Base-by-base conservation (phyloP, 2,329 filamentous ascomycete species). In the Aspergillus pseudoterreus region DNA sequence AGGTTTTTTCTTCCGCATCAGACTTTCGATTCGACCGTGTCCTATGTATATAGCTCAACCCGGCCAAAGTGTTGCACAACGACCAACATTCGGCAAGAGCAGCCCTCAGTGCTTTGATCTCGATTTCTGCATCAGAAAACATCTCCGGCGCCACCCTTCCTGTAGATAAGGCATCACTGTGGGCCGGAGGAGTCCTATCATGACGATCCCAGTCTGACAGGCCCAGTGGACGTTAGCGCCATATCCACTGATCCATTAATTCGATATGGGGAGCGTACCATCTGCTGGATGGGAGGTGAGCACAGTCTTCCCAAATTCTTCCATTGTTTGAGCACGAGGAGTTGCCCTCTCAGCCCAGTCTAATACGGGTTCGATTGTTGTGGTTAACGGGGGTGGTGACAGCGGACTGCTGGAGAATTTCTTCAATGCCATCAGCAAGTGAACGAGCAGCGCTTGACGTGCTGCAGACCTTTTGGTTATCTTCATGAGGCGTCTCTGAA, bases 1-100 rank as follows among this genome's bases (percentile, higher is more conserved):
- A 96, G 0, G 92, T 91, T 61, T 87, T 86, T 67, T 95, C 90
- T 65, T 95, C 88, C 24, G 86, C 82, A 58, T 90, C 86, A 1
- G 87, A 86, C 11, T 1, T 87, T 85, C 60, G 82, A 87, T 67
- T 83, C 85, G 69, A 85, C 17, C 88, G 81, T 60, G 90, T 82
- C 24, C 90, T 84, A 65, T 96, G 89, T 57, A 87, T 87, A 15
- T 88, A 92, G 69, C 90, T 95, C 15, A 96, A 78, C 57, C 82
- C 89, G 19, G 90, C 90, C 30, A 96, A 76, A 0, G 91, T 95
- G 65, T 96, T 96, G 75, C 92, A 96, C 12, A 96, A 75, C 0
- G 87, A 95, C 92, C 92, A 96, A 71, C 91, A 96, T 73, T 96
- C 90, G 55, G 87, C 83, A 14, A 96, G 77, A 2, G 91, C 90